phyloP scores from a whole-genome alignment of 768 basidiomycete species.

The Termitomyces sp. region DNA sequence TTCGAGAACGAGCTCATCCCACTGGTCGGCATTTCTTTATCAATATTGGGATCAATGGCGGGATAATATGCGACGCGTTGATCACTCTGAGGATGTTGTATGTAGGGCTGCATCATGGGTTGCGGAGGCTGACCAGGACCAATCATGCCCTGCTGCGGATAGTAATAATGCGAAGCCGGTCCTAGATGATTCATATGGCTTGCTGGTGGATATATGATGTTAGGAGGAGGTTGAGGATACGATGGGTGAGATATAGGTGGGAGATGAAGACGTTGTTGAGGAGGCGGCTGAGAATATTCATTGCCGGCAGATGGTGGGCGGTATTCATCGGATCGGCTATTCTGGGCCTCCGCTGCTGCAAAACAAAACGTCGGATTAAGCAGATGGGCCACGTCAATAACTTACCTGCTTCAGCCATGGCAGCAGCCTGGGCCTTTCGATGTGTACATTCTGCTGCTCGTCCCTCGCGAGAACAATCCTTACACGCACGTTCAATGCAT shows the following conservation, averaged over 20 bases:
- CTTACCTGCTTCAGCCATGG: slow-evolving; percentile 20
- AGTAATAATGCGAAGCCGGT: slow-evolving; percentile 14
- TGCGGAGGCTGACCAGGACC: slow-evolving; percentile 19
- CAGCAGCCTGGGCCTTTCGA: slow-evolving; percentile 22
- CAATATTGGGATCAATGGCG: slow-evolving; percentile 32
- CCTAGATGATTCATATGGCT: slow-evolving; percentile 12
- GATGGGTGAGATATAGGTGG: slow-evolving; percentile 18
- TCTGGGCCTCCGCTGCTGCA: neutral
- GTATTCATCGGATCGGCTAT: slow-evolving; percentile 1
- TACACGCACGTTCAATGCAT: slow-evolving; percentile 46
- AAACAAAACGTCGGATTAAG: neutral
- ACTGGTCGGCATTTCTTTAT: slow-evolving; percentile 11
- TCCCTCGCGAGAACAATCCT: slow-evolving; percentile 39
- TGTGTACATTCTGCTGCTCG: slow-evolving; percentile 42
- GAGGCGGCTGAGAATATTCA: slow-evolving; percentile 11
- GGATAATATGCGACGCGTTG: slow-evolving; percentile 27
- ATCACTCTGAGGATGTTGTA: slow-evolving; percentile 12
- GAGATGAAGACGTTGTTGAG: slow-evolving; percentile 19
- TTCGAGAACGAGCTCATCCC: slow-evolving; percentile 2
- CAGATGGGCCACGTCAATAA: neutral
- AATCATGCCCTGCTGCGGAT: slow-evolving; percentile 14
- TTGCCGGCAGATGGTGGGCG: slow-evolving; percentile 7
- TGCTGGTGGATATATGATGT: slow-evolving; percentile 10
- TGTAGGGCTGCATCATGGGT: slow-evolving; percentile 16
- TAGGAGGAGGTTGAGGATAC: slow-evolving; percentile 15